Evolutionary conservation across 1,284 basidiomycete species (phyloP).

Genomic region (Salmacisia buchloeana): DNA sequence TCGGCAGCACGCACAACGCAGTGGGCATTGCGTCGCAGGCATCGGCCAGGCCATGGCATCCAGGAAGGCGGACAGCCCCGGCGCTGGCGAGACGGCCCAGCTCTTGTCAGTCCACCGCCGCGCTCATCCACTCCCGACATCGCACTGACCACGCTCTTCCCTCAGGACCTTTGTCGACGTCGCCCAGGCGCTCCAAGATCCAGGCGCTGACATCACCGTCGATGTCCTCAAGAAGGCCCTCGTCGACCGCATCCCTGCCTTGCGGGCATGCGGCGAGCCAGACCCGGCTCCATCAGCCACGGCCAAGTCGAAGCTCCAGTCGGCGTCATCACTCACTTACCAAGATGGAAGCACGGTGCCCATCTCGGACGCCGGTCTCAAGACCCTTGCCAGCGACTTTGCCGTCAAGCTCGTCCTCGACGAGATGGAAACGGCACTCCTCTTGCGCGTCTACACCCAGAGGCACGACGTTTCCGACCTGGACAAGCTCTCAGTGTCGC

Average conservation of each 20-base stretch:
- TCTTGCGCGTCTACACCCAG: neutral
- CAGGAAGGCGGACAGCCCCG: too few relatives aligned
- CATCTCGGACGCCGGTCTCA: neutral
- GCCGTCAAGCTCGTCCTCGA: neutral
- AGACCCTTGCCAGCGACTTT: neutral
- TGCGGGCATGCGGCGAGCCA: neutral
- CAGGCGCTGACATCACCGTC: neutral
- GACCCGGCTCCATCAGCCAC: neutral
- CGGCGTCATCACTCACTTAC: neutral
- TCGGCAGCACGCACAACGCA: too few relatives aligned
- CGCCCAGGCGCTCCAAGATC: neutral
- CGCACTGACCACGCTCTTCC: neutral
- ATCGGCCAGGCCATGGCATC: too few relatives aligned
- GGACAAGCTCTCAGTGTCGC: neutral
- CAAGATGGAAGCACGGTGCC: neutral
- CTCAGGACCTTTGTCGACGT: neutral
- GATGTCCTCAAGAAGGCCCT: neutral
- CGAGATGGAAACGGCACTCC: neutral
- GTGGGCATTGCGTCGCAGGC: too few relatives aligned
- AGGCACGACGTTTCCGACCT: neutral
- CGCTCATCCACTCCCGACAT: too few relatives aligned
- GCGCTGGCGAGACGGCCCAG: too few relatives aligned
- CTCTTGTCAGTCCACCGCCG: too few relatives aligned
- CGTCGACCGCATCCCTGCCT: neutral
- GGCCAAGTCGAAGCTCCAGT: neutral